Base-by-base conservation (phyloP, 495 filamentous ascomycete species). In the Aspergillus kassunensis region DNA sequence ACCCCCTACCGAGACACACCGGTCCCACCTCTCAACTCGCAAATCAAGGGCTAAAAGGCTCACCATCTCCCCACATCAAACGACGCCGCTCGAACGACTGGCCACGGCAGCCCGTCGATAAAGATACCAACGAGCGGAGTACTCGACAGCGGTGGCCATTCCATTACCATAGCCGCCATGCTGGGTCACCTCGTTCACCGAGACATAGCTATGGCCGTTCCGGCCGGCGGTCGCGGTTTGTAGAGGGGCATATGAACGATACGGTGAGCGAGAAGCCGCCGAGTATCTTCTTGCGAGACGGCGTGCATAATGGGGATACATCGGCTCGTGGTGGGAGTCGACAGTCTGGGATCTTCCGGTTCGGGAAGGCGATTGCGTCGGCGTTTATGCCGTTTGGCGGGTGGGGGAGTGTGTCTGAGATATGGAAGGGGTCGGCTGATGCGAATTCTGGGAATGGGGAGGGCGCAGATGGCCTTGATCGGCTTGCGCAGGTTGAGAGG, bases 201-300 rank as follows among this genome's bases (percentile, higher is more conserved):
- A 56, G 57, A 35, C 45, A 48, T 24, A 30, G 57, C 7, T 53
- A 47, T 25, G 36, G 57, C 8, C 55, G 60, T 3, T 63, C 64
- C 3, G 65, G 57, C 36, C 80, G 83, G 9, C 73, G 75, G 12
- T 86, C 83, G 8, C 74, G 80, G 24, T 91, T 91, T 59, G 65
- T 84, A 4, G 87, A 91, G 58, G 87, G 83, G 2, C 86, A 78
- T 49, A 90, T 91, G 86, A 87, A 82, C 61, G 87, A 91, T 63
- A 80, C 84, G 51, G 74, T 78, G 15, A 89, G 85, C 54, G 76
- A 85, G 51, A 80, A 72, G 56, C 87, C 87, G 31, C 87, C 87
- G 8, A 66, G 72, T 25, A 74, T 80, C 35, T 89, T 82, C 59
- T 64, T 84, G 27, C 80, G 72, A 7, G 75, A 79, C 7, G 73